Evolutionary conservation across 129 eudicot species (phyloP), one percentile per base, ranked within the genome.

Genomic region (Helichrysum umbraculigerum): DNA sequence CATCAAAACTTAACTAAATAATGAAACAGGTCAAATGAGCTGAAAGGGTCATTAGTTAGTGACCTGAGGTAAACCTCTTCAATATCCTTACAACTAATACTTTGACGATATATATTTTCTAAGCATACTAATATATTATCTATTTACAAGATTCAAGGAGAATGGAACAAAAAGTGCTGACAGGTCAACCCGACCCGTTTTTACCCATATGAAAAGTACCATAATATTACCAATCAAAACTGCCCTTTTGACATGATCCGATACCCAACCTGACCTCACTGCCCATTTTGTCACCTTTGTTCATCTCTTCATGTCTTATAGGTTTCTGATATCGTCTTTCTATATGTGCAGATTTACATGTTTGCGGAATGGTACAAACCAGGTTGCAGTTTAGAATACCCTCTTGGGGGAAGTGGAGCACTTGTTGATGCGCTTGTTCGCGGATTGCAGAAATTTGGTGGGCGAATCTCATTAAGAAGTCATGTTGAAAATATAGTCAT

Each of bases 331-430:
- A 35, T 16, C 57, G 66, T 62, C 11, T 50, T 65, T 47, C 52
- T n/a, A 72, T 68, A 10, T 76, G 77, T 85, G 78, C 84, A 93
- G 97, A 84, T 91, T 66, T 93, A 93, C 86, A 91, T 93, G 98
- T 91, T 93, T 83, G 93, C 97, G 16, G 98, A 93, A 83, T 93
- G 97, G 98, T 93, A 93, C 79, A 93, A 91, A 80, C 98, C 98
- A 25, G 97, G 97, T 60, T 86, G 97, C 84, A 82, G 79, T 68
- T 73, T 93, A 72, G 98, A 93, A 76, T 93, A 93, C 83, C 98
- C 97, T 72, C 72, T 93, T 73, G 91, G 89, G 7, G 98, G 98
- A 85, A 91, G 85, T 76, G 98, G 97, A 72, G 97, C 93, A 52
- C 52, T 93, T 76, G 87, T 93, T 78, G 91, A 90, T 69, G 98